phyloP scores from a whole-genome alignment of 2,329 filamentous ascomycete genomes.

The Ceratocystiopsis minuta region DNA sequence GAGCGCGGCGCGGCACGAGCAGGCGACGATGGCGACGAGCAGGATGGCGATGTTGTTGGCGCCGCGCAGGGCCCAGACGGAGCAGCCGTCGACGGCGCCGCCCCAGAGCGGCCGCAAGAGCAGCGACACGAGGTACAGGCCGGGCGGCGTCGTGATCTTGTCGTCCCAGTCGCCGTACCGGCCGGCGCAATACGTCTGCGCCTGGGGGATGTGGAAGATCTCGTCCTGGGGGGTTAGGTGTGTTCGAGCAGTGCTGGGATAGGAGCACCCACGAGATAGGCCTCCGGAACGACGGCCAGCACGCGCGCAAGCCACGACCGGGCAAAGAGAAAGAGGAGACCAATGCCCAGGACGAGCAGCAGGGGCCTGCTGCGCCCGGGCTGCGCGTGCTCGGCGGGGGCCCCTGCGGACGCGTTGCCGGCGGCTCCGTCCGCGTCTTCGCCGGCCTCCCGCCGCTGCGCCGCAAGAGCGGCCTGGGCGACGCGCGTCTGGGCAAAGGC shows the following conservation, averaged over 20 bases:
- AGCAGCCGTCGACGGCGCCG: conserved; percentile 4
- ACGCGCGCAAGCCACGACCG: conserved; percentile 23
- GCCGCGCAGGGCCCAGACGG: conserved; percentile 24
- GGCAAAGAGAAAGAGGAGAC: conserved; percentile 12
- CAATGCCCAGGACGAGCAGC: conserved; percentile 5
- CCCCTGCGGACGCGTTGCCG: not conserved
- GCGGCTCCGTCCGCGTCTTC: not conserved
- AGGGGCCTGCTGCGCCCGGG: conserved; percentile 1
- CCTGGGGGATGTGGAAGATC: conserved; percentile 78
- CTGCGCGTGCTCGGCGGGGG: too few relatives aligned
- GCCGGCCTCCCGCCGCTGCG: conserved; percentile 1
- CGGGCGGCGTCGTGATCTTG: conserved; percentile 92
- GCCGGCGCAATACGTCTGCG: conserved; percentile 66
- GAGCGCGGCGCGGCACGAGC: conserved; percentile 33
- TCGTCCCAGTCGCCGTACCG: conserved; percentile 72
- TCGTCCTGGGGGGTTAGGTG: conserved; percentile 43
- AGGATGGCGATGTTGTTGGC: conserved; percentile 29
- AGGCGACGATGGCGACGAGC: conserved; percentile 25
- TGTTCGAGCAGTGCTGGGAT: not conserved
- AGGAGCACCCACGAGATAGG: conserved; percentile 32
- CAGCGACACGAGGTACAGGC: conserved; percentile 28
- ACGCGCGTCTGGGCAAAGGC: not conserved
- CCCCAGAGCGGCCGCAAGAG: conserved; percentile 4
- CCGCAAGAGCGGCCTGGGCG: not conserved
- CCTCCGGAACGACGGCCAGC: conserved; percentile 25